Percentiles rank a stretch among this genome's conserved stretches.
Evolutionary conservation across 306 rosid genomes (phyloP).

Genomic region (Cicer yamashitae): DNA sequence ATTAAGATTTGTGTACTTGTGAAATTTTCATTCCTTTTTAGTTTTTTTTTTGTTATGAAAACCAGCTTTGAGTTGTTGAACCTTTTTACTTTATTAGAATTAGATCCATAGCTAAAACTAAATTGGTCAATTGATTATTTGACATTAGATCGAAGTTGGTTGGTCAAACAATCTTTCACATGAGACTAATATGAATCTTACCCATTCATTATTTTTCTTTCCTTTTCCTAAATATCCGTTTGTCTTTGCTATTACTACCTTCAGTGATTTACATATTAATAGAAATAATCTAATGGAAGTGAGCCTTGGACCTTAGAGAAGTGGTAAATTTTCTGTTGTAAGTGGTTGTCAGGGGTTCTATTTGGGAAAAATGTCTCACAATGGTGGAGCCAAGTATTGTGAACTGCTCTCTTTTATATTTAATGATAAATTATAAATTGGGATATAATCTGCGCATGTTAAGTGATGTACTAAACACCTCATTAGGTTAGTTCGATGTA

Average conservation of each 20-base stretch:
- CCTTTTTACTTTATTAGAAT: background rate
- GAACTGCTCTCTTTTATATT: background rate
- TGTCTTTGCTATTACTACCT: too few relatives aligned
- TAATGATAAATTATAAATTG: conserved; percentile 6
- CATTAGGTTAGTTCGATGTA: conserved; percentile 6
- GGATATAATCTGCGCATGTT: background rate
- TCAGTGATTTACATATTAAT: background rate
- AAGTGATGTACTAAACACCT: background rate
- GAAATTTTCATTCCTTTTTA: too few relatives aligned
- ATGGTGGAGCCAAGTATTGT: conserved; percentile 8
- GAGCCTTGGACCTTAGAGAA: background rate
- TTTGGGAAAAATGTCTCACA: background rate
- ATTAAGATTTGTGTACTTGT: background rate
- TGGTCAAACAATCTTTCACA: background rate
- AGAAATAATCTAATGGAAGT: conserved; percentile 7
- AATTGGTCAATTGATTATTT: background rate
- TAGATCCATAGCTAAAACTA: background rate
- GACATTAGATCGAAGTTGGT: background rate
- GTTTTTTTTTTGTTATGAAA: too few relatives aligned
- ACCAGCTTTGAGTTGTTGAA: background rate
- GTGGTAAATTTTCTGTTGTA: conserved; percentile 20
- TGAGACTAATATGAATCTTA: too few relatives aligned
- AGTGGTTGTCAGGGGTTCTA: background rate
- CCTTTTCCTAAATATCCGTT: too few relatives aligned
- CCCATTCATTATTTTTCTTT: too few relatives aligned